Evolutionary conservation across 192 early-diverging fungal species (phyloP).

Genomic region (Dissophora globulifera): DNA sequence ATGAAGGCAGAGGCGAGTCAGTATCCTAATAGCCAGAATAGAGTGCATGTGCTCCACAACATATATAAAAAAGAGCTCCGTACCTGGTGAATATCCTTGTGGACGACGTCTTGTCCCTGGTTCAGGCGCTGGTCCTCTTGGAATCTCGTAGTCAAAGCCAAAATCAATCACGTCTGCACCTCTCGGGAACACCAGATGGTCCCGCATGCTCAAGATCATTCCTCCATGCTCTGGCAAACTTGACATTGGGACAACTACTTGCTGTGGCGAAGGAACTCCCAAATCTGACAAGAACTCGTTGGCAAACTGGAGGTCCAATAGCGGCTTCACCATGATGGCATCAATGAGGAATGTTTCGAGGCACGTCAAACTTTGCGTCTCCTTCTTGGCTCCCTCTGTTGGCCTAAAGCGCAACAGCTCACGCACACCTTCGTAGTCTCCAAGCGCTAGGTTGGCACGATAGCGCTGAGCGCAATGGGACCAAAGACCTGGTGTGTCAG

Average conservation of each 20-base stretch:
- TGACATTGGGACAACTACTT: conserved; percentile 71
- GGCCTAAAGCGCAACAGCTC: conserved; percentile 65
- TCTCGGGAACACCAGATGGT: conserved; percentile 61
- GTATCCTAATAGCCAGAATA: no score
- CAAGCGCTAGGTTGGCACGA: conserved; percentile 71
- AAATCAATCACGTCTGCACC: conserved; percentile 54
- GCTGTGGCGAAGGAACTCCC: conserved; percentile 54
- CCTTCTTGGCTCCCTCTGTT: conserved; percentile 67
- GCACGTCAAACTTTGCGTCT: conserved; percentile 63
- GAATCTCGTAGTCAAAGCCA: conserved; percentile 48
- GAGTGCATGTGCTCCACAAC: no score
- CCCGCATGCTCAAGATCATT: conserved; percentile 76
- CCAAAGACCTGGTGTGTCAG: conserved; percentile 76
- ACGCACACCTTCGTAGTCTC: conserved; percentile 76
- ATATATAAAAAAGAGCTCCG: no score
- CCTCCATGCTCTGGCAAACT: conserved; percentile 82
- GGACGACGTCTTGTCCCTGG: conserved; percentile 43
- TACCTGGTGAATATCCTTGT: conserved; percentile 32
- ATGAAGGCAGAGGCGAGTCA: no score
- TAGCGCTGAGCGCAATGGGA: conserved; percentile 75
- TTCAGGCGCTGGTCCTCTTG: conserved; percentile 35
- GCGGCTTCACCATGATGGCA: conserved; percentile 61
- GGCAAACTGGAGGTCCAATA: conserved; percentile 64
- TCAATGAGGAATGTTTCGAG: conserved; percentile 74
- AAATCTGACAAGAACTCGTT: conserved; percentile 60